Base-by-base conservation (phyloP, 2,329 filamentous ascomycete species). In the Plenodomus biglobosus region DNA sequence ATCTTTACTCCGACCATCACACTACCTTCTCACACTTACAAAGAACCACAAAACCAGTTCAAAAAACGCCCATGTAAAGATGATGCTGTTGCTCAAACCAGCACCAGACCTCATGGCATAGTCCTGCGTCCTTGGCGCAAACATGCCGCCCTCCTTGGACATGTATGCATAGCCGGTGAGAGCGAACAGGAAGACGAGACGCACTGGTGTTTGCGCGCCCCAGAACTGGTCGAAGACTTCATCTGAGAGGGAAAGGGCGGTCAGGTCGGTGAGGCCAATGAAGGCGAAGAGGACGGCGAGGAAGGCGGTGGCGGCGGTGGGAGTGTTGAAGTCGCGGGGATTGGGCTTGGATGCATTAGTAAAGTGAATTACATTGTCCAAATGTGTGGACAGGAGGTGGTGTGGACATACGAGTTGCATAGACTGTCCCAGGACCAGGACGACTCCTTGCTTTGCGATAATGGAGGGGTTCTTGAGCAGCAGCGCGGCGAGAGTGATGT, bases 1-100 rank as follows among this genome's bases (percentile, higher is more conserved):
- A 18, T 37, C 27, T 15, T 27, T 18, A 32, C 40, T 15, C 38
- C 20, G 19, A 17, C 11, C 21, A 19, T 20, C 27, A 3, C 22
- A 24, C 27, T 15, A 32, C 21, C 1, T 17, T 17, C 32, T 8
- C 32, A 6, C 22, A 70, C 76, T 54, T 67, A 84, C 84, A 91
- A 91, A 96, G 72, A 95, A 91, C 90, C 91, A 96, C 52, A 82
- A 81, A 58, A 90, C 78, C 69, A 90, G 83, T 76, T 96, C 92
- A 65, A 95, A 66, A 63, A 96, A 94, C 8, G 84, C 85, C 73
- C 90, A 94, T 0, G 87, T 85, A 68, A 96, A 95, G 35, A 95
- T 83, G 35, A 95, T 76, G 42, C 90, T 83, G 68, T 95, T 95
- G 76, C 92, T 90, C 61, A 96, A 72, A 19, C 82, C 81, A 53